Evolutionary conservation across 805 yeast species (phyloP), one percentile per base, ranked within the genome.

Genomic region (Wickerhamomyces xylosicus): DNA sequence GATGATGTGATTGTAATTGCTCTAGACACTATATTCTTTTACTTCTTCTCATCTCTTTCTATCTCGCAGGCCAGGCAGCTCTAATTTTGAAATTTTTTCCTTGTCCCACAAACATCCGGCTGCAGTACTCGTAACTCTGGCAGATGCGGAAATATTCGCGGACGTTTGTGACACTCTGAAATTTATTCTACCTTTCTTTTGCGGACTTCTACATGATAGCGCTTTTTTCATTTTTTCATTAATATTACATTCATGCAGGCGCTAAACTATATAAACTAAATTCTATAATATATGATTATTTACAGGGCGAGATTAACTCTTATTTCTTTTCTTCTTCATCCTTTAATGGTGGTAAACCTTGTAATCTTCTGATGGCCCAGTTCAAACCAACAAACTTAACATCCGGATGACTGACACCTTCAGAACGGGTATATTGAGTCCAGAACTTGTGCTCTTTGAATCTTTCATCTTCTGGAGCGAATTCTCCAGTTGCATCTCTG

Each of bases 341-440:
- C 27, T 38, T 20, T 17, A 44, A 15, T n/a, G 17, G 19, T 9
- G 33, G 33, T 8, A 57, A 61, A 10, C 65, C 66, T 54, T 84
- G 94, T 35, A 78, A 68, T 48, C 86, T 67, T 54, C 72, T 74
- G 31, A 83, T 72, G 2, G 94, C 94, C 92, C 94, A 84, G 54
- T 85, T 85, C 52, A 77, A 63, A 2, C 95, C 95, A 20, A 82
- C 69, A 47, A 85, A 82, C 48, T 75, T 61, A 18, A 85, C 72
- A 39, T 76, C 83, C 0, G 81, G 81, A 43, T 77, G 86, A 41
- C 78, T 70, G 19, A 51, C 60, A 10, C 94, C 94, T 58, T 79
- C 85, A 3, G 79, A 58, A 2, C 41, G 36, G 7, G 90, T 83
- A 55, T 67, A 85, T 17, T 62, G 57, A 47, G 65, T 73, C 97